phyloP scores from a whole-genome alignment of 805 yeast genomes.

The Ogataea henricii region DNA sequence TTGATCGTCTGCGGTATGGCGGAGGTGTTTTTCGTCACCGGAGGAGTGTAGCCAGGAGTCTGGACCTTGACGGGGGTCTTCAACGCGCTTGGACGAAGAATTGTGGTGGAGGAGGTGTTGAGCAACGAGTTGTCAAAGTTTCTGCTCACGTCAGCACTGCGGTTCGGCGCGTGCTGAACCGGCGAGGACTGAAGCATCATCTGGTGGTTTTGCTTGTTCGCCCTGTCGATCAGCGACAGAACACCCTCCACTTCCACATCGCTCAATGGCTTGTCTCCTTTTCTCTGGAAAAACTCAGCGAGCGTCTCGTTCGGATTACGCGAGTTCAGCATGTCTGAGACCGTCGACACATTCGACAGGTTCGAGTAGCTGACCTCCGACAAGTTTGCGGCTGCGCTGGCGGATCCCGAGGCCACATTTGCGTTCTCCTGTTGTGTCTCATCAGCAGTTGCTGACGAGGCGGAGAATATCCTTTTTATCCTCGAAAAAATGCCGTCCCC shows the following conservation, averaged over 20 bases:
- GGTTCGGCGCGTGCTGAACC: background rate
- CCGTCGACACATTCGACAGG: conserved; percentile 23
- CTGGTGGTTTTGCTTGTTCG: conserved; percentile 28
- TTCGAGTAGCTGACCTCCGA: conserved; percentile 24
- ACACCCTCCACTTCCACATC: conserved; percentile 85
- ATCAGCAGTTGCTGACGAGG: conserved; percentile 7
- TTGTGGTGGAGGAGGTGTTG: conserved; percentile 19
- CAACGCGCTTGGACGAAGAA: conserved; percentile 28
- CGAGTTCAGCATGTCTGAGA: conserved; percentile 13
- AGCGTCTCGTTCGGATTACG: conserved; percentile 58
- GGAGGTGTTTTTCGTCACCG: conserved; percentile 16
- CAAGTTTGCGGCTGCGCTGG: conserved; percentile 11
- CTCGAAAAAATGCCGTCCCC: conserved; percentile 18
- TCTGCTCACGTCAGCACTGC: background rate
- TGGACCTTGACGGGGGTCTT: conserved; percentile 27
- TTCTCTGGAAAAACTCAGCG: conserved; percentile 68
- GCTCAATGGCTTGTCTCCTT: conserved; percentile 73
- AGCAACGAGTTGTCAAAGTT: conserved; percentile 18
- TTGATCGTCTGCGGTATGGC: conserved; percentile 24
- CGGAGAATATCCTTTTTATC: conserved; percentile 19
- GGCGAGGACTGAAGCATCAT: conserved; percentile 13
- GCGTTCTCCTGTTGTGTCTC: background rate
- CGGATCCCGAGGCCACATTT: background rate
- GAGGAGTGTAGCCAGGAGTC: conserved; percentile 31
- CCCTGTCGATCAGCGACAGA: conserved; percentile 53